Percentiles rank a stretch among this genome's conserved stretches.
Evolutionary conservation across 768 basidiomycete species (phyloP).

Genomic region (Pulveroboletus sp.): DNA sequence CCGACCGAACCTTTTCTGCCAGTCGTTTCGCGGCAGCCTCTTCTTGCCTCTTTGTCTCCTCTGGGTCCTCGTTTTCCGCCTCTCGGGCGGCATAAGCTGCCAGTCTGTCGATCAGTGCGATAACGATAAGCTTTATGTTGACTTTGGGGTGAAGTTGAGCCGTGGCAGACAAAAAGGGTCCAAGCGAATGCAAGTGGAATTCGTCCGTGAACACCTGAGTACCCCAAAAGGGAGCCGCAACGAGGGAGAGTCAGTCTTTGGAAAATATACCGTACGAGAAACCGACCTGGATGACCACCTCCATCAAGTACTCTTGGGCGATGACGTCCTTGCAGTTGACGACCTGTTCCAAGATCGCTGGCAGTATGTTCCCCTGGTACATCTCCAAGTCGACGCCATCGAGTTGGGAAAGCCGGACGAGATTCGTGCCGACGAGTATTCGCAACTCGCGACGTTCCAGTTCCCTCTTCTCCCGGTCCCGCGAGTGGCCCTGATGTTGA

Average conservation of each 20-base stretch:
- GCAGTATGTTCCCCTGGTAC: conserved; percentile 83
- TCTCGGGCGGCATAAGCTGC: conserved; percentile 96
- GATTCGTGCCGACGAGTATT: conserved; percentile 95
- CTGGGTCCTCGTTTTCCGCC: conserved; percentile 93
- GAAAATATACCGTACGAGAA: background rate
- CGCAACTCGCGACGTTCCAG: conserved; percentile 92
- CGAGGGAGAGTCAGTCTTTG: background rate
- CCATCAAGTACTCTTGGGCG: conserved; percentile 99
- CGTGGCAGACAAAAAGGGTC: conserved; percentile 92
- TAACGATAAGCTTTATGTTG: conserved; percentile 98
- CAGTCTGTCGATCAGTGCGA: conserved; percentile 92
- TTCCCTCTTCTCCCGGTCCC: conserved; percentile 96
- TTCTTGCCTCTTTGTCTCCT: conserved; percentile 89
- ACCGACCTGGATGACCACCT: conserved; percentile 93
- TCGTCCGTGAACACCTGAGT: conserved; percentile 96
- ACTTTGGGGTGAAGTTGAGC: conserved; percentile 97
- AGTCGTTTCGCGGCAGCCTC: conserved; percentile 87
- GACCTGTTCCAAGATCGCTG: conserved; percentile 92
- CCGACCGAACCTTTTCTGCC: conserved; percentile 78
- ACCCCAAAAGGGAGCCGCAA: background rate
- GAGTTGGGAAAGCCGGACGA: conserved; percentile 90
- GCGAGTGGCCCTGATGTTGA: conserved; percentile 95
- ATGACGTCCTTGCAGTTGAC: conserved; percentile 99
- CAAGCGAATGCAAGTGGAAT: conserved; percentile 94
- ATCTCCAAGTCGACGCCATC: conserved; percentile 95